phyloP scores from a whole-genome alignment of 139 green algal genomes.

The Closterium sp. region DNA sequence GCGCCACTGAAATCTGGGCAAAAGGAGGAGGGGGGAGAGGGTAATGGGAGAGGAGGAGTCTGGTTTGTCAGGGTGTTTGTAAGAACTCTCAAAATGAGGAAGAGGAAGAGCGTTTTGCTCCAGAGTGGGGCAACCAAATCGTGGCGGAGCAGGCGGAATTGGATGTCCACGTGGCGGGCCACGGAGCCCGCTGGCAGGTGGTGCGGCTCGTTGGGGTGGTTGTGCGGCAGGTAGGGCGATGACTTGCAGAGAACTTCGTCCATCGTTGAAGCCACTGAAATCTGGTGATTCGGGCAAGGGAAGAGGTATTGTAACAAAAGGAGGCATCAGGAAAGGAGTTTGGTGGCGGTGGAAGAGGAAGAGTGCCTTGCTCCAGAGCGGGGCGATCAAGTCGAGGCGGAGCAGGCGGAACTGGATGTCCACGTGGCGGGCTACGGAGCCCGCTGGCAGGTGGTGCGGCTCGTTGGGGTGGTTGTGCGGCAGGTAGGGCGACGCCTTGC shows the following conservation, averaged over 20 bases:
- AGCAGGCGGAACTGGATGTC: too few species aligned
- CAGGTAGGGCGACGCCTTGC: too few species aligned
- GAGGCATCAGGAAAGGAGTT: too few species aligned
- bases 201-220: not conserved
- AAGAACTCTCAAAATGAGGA: too few species aligned
- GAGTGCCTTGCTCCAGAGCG: too few species aligned
- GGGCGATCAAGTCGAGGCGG: too few species aligned
- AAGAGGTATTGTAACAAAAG: slow-evolving; percentile 22
- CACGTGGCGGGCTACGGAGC: too few species aligned
- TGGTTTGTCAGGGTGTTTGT: not conserved
- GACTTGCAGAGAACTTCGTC: slow-evolving; percentile 55
- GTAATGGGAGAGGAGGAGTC: not conserved
- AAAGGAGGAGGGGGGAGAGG: too few species aligned
- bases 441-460: slow-evolving; percentile 47
- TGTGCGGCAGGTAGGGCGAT: not conserved
- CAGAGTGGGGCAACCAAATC: too few species aligned
- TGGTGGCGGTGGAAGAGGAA: slow-evolving; percentile 43
- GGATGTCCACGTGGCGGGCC: too few species aligned
- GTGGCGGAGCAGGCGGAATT: too few species aligned
- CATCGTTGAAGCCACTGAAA: slow-evolving; percentile 56
- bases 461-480: not conserved
- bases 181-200: not conserved
- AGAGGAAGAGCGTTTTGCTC: too few species aligned
- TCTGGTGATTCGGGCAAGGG: slow-evolving; percentile 10
- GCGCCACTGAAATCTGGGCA: slow-evolving; percentile 52